Evolutionary conservation across 768 basidiomycete species (phyloP).

Genomic region (Astraeus odoratus): DNA sequence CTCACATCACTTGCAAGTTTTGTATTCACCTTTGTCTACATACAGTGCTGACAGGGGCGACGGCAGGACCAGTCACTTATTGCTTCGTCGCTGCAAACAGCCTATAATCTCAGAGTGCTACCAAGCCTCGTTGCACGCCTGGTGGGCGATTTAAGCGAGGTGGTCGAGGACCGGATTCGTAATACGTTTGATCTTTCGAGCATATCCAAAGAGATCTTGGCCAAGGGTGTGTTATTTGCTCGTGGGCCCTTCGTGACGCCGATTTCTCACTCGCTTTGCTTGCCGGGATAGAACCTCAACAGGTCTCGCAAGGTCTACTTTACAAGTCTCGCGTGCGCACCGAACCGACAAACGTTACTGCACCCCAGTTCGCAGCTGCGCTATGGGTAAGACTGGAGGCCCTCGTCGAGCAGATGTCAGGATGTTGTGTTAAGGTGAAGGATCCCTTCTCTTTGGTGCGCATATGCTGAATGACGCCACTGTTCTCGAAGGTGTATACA

Average conservation of each 20-base stretch:
- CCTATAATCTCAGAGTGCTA: conserved; percentile 83
- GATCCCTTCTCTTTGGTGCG: not conserved
- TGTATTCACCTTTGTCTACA: not conserved
- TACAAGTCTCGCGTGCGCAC: conserved; percentile 85
- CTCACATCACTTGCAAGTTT: conserved; percentile 63
- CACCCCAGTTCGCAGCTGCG: conserved; percentile 77
- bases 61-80: conserved; percentile 81
- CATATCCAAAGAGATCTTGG: conserved; percentile 79
- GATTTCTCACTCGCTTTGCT: not conserved
- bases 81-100: conserved; percentile 92
- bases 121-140: conserved; percentile 78
- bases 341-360: conserved; percentile 84
- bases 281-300: conserved; percentile 12
- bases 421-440: conserved; percentile 80
- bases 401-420: conserved; percentile 84
- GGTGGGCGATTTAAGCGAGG: conserved; percentile 71
- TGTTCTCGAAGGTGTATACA: conserved; percentile 69
- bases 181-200: conserved; percentile 80
- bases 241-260: conserved; percentile 4
- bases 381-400: conserved; percentile 77
- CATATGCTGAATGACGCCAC: conserved; percentile 1
- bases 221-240: conserved; percentile 49
- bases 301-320: conserved; percentile 33
- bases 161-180: conserved; percentile 75
- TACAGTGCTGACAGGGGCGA: not conserved